These are phyloP conservation scores for Pythium sukuiense DNA, from an alignment of 352 stramenopile genomes.

Conservation along the genomic window DNA sequence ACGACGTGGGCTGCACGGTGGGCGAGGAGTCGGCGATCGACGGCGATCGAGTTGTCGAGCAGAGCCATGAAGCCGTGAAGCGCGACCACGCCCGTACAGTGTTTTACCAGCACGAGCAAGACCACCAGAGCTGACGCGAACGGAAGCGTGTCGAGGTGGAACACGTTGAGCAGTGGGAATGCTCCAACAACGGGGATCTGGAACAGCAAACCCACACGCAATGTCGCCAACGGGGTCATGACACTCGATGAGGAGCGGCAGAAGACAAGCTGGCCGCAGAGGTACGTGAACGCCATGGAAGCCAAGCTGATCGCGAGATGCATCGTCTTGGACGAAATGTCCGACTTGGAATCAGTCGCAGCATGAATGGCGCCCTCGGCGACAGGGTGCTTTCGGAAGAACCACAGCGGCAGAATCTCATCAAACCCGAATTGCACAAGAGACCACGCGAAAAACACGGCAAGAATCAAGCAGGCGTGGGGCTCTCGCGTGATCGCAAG, in stretches of 20 bases:
- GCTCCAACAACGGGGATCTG: slow-evolving; percentile 68
- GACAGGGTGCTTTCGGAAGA: slow-evolving; percentile 67
- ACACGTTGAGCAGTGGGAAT: slow-evolving; percentile 72
- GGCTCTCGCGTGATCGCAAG: slow-evolving; percentile 68
- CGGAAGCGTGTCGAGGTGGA: slow-evolving; percentile 62
- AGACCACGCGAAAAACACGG: slow-evolving; percentile 72
- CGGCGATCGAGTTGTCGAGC: slow-evolving; percentile 78
- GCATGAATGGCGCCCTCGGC: slow-evolving; percentile 43
- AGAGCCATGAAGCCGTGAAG: slow-evolving; percentile 65
- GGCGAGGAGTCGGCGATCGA: slow-evolving; percentile 67
- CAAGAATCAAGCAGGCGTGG: slow-evolving; percentile 62
- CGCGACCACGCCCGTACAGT: slow-evolving; percentile 57
- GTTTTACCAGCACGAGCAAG: slow-evolving; percentile 59
- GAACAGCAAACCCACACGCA: slow-evolving; percentile 75
- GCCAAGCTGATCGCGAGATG: slow-evolving; percentile 52
- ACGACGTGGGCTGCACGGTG: slow-evolving; percentile 67
- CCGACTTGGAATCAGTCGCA: slow-evolving; percentile 17
- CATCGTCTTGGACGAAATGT: slow-evolving; percentile 59
- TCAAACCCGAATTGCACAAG: slow-evolving; percentile 78
- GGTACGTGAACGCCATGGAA: slow-evolving; percentile 50
- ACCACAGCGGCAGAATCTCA: slow-evolving; percentile 77
- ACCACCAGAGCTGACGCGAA: slow-evolving; percentile 66
- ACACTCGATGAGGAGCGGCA: slow-evolving; percentile 57
- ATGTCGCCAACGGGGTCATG: slow-evolving; percentile 75
- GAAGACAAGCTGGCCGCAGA: slow-evolving; percentile 52